A percentile compares a stretch with the other conserved stretches of the same genome.
Conservation (phyloP, 441 rosid species). For the Aleurites moluccanus region DNA sequence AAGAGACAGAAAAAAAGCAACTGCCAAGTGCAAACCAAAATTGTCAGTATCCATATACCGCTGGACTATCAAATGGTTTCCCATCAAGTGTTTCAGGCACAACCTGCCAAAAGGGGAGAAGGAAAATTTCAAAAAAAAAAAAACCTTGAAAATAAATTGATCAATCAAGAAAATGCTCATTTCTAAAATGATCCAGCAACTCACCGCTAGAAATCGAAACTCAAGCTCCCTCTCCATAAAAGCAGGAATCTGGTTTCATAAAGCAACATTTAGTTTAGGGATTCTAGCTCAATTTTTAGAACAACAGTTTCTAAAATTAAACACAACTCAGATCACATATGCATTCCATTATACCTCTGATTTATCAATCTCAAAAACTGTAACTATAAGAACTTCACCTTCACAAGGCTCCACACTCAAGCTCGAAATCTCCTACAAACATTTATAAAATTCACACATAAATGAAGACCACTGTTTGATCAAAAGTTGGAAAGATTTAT, state of each 20-base stretch:
- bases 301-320: background rate
- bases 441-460: background rate
- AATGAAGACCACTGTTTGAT: background rate
- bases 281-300: background rate
- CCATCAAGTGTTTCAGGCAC: constrained; percentile 70
- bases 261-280: constrained; percentile 14
- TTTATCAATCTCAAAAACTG: constrained; percentile 77
- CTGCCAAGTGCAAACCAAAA: background rate
- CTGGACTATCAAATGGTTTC: constrained; percentile 51
- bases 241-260: constrained; percentile 68
- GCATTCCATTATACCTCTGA: constrained; percentile 51
- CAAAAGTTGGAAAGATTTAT: background rate
- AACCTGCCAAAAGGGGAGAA: constrained; percentile 42
- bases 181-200: constrained; percentile 28
- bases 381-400: constrained; percentile 67
- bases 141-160: background rate
- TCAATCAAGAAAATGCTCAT: background rate
- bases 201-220: constrained; percentile 86
- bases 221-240: constrained; percentile 83
- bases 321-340: background rate
- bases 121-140: background rate
- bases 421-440: constrained; percentile 81
- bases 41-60: constrained; percentile 41
- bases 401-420: constrained; percentile 83
- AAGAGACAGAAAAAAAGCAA: background rate